Conservation (phyloP, 202 grass and related monocot species). For the Cymbopogon flexuosus region DNA sequence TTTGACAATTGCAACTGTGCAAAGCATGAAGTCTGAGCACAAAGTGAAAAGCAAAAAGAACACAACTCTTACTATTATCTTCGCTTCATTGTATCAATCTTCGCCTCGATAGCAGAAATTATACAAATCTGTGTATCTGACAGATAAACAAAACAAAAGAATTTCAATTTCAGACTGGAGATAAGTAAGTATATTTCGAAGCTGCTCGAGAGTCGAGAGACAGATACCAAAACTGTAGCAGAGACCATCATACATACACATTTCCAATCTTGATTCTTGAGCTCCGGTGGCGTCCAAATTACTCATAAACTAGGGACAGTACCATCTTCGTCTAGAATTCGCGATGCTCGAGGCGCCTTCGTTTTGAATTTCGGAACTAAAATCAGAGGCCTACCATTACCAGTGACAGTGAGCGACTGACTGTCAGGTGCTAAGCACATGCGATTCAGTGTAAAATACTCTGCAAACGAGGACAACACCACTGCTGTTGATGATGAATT, state of each 20-base stretch:
- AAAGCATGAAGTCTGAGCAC: background rate
- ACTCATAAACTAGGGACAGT: background rate
- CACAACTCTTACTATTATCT: too few species aligned
- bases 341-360: slow-evolving; percentile 17
- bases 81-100: background rate
- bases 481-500: background rate
- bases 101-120: background rate
- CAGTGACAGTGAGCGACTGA: background rate
- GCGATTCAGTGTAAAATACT: slow-evolving; percentile 32
- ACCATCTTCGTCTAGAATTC: slow-evolving; percentile 19
- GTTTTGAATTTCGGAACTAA: slow-evolving; percentile 28
- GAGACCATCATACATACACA: background rate
- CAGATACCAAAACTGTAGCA: background rate
- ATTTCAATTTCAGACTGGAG: background rate
- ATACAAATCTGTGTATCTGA: background rate
- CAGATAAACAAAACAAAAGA: background rate
- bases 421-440: slow-evolving; percentile 49
- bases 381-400: background rate
- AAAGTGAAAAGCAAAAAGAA: background rate
- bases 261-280: background rate
- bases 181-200: background rate
- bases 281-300: background rate
- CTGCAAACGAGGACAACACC: slow-evolving; percentile 34
- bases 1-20: background rate
- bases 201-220: background rate